These are phyloP conservation scores for Pyrenophora tritici-repentis DNA, from an alignment of 2,329 filamentous ascomycete species.

Conservation along the genomic window DNA sequence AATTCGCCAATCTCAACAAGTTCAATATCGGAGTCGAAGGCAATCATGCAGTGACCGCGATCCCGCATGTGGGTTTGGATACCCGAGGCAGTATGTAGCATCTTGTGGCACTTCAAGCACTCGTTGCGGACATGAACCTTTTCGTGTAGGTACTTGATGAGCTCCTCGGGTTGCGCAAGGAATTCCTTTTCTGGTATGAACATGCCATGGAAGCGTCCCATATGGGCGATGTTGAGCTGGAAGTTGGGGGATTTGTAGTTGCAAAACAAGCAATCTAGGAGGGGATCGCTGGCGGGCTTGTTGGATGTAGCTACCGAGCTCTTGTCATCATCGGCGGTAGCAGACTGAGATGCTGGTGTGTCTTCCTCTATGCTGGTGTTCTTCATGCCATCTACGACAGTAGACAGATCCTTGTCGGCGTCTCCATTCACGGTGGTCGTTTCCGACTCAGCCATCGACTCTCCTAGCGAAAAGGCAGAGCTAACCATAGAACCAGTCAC, in stretches of 20 bases:
- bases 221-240: slow-evolving; percentile 80
- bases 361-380: slow-evolving; percentile 59
- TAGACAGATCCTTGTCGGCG: slow-evolving; percentile 74
- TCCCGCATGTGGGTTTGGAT: slow-evolving; percentile 98
- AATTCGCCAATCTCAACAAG: slow-evolving; percentile 94
- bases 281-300: slow-evolving; percentile 45
- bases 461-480: slow-evolving; percentile 88
- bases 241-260: slow-evolving; percentile 79
- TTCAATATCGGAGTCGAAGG: slow-evolving; percentile 84
- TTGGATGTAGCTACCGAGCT: slow-evolving; percentile 34
- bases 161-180: slow-evolving; percentile 78
- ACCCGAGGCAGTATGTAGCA: slow-evolving; percentile 76
- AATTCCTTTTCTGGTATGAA: slow-evolving; percentile 91
- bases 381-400: slow-evolving; percentile 78
- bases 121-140: slow-evolving; percentile 81
- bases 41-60: slow-evolving; percentile 95
- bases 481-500: slow-evolving; percentile 72
- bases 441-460: slow-evolving; percentile 66
- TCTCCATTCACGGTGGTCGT: slow-evolving; percentile 64
- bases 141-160: slow-evolving; percentile 76
- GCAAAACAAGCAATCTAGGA: slow-evolving; percentile 81
- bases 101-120: slow-evolving; percentile 86
- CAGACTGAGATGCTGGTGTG: slow-evolving; percentile 47
- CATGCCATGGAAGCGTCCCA: slow-evolving; percentile 92
- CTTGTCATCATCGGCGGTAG: slow-evolving; percentile 52